Percentiles rank a stretch among this genome's conserved stretches.
Evolutionary conservation across 805 yeast genomes (phyloP).

Genomic region (Saturnispora silvae): DNA sequence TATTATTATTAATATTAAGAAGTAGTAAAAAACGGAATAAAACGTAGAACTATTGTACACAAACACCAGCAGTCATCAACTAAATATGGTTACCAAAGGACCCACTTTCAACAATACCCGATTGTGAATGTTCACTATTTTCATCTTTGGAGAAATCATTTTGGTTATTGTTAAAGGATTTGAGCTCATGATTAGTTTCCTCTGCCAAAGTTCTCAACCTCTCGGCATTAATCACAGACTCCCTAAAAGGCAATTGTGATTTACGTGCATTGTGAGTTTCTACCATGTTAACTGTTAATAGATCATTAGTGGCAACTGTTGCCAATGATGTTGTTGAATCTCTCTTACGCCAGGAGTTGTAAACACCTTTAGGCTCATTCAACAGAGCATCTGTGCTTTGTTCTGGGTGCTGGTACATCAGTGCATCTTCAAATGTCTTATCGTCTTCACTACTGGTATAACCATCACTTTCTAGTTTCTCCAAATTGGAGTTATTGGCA

Average conservation of each 20-base stretch:
- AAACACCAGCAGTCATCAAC: too few species aligned
- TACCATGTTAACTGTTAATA: conserved; percentile 68
- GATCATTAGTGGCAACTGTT: conserved; percentile 77
- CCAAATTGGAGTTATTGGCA: conserved; percentile 28
- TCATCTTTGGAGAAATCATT: conserved; percentile 2
- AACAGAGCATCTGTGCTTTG: conserved; percentile 30
- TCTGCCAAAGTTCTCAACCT: conserved; percentile 5
- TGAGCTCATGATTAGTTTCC: conserved; percentile 3
- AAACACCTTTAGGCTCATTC: conserved; percentile 20
- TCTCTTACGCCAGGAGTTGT: conserved; percentile 59
- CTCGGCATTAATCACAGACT: not conserved
- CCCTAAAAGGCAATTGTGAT: conserved; percentile 22
- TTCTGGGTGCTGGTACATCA: conserved; percentile 14
- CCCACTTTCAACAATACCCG: conserved; percentile 4
- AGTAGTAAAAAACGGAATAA: too few species aligned
- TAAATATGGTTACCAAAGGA: not conserved
- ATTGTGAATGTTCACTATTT: conserved; percentile 7
- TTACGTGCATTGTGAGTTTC: conserved; percentile 40
- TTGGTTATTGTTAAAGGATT: conserved; percentile 1
- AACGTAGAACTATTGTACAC: too few species aligned
- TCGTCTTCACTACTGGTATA: conserved; percentile 35
- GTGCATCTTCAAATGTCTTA: conserved; percentile 2
- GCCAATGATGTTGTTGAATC: conserved; percentile 64
- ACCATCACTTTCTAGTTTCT: conserved; percentile 35
- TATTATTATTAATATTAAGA: too few species aligned